Base-by-base conservation (phyloP, 2,329 filamentous ascomycete species). In the Aspergillus sojae region DNA sequence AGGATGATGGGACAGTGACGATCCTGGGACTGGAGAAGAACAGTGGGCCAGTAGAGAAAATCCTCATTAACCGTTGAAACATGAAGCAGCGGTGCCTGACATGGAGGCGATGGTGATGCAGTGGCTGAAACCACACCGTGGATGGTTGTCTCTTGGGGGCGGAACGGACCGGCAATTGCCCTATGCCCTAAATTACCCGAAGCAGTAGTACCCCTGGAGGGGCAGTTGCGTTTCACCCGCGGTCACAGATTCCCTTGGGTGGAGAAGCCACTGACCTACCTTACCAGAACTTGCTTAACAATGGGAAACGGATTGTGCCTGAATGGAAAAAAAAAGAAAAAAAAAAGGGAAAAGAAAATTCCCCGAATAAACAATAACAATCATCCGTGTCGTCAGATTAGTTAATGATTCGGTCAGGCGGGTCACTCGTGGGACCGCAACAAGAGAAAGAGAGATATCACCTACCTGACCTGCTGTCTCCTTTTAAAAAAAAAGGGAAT, bases 181-280 rank as follows among this genome's bases (percentile, higher is more conserved):
- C 71, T 72, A 74, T 68, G 60, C 71, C 71, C 70, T 72, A 72
- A n/a, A 2, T 63, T 32, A 54, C 64, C 7, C 28, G 14, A 36
- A 50, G 43, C 19, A 36, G 50, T 36, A 54, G 32, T 52, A 48
- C 32, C 45, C 57, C 46, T 48, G 45, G 46, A 36, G 32, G 46
- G 45, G 57, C 43, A 58, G 28, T 32, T 34, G 50, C 23, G 50
- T 54, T 54, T 32, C 30, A 55, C 32, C 52, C 52, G 52, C 32
- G 52, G 52, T 39, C 36, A 28, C 52, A 26, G 52, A 55, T 23
- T 48, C 12, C 12, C 23, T 48, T 28, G 10, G 12, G 45, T 48
- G 45, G 45, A 48, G 45, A 9, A 52, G 48, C 48, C 48, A 32
- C 48, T 52, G 48, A n/a, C 46, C 43, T 46, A 46, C 43, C 11